Evolutionary conservation across 495 filamentous ascomycete species (phyloP).

Genomic region (Oidiodendron maius): DNA sequence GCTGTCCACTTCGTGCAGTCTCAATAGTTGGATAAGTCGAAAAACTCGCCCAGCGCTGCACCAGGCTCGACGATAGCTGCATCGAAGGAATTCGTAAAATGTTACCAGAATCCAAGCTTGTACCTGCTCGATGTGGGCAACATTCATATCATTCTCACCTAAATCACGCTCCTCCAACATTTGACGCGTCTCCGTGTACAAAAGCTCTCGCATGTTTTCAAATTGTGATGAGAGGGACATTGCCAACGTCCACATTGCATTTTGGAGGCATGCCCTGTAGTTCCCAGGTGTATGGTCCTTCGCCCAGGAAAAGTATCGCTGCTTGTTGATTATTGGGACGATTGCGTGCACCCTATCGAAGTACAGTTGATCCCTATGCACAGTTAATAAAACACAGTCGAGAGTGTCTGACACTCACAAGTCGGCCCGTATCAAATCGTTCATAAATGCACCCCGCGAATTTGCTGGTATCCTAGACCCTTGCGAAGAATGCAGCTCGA

Average conservation of each 20-base stretch:
- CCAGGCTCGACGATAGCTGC: constrained; percentile 40
- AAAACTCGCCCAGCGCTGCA: constrained; percentile 50
- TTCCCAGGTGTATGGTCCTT: constrained; percentile 18
- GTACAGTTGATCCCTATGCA: constrained; percentile 45
- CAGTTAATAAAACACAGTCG: not conserved
- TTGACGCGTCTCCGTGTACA: constrained; percentile 43
- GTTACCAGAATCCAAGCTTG: constrained; percentile 51
- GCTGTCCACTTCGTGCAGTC: constrained; percentile 43
- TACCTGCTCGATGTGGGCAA: constrained; percentile 35
- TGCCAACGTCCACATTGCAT: constrained; percentile 52
- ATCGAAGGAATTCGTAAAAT: constrained; percentile 46
- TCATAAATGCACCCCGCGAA: no score
- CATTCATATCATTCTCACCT: constrained; percentile 18
- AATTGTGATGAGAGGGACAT: constrained; percentile 48
- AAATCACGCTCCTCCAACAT: constrained; percentile 37
- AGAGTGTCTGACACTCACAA: no score
- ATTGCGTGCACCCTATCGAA: constrained; percentile 53
- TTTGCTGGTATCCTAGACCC: no score
- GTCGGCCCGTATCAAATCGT: no score
- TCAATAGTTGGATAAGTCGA: constrained; percentile 43
- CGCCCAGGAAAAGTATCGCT: constrained; percentile 13
- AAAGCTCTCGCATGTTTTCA: constrained; percentile 33
- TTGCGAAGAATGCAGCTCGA: no score
- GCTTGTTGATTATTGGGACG: constrained; percentile 46
- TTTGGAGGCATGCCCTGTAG: constrained; percentile 38